phyloP scores from a whole-genome alignment of 176 grass and related monocot species.

The Zoysia pacifica region DNA sequence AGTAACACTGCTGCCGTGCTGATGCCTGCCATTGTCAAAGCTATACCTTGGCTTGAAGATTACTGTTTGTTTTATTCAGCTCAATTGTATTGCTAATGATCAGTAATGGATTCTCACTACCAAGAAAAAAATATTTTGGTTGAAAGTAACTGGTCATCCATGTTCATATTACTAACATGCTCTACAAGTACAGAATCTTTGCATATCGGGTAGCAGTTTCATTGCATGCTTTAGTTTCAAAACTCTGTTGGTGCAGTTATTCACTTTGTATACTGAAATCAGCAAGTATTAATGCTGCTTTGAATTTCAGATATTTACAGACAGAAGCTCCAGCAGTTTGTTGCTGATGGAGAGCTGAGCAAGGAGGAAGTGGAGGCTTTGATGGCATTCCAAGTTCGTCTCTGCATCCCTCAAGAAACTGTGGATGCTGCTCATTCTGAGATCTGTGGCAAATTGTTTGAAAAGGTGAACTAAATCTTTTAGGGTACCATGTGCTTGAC shows the following conservation, averaged over 20 bases:
- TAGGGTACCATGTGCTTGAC: conserved; percentile 17
- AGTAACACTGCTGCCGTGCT: background rate
- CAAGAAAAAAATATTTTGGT: background rate
- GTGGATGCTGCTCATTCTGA: conserved; percentile 76
- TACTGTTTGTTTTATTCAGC: conserved; percentile 22
- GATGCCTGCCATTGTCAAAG: conserved; percentile 5
- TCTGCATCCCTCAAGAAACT: conserved; percentile 90
- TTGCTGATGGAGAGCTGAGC: conserved; percentile 79
- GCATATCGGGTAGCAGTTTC: background rate
- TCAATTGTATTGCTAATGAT: conserved; percentile 16
- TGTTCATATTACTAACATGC: background rate
- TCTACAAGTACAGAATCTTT: background rate
- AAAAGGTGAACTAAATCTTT: conserved; percentile 69
- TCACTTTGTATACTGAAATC: conserved; percentile 33
- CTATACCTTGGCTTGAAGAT: conserved; percentile 17
- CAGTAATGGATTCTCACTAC: background rate
- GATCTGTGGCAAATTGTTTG: conserved; percentile 85
- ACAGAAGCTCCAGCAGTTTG: conserved; percentile 94
- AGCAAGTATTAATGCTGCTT: conserved; percentile 38
- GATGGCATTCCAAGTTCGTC: conserved; percentile 82
- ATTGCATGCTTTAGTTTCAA: conserved; percentile 6
- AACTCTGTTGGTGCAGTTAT: background rate
- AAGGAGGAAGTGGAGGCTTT: conserved; percentile 82
- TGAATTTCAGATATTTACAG: conserved; percentile 88
- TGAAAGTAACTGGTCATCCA: background rate